Percentiles rank a stretch among this genome's conserved stretches.
These are phyloP conservation scores for Pichia sp. DNA, from an alignment of 1,139 yeast species.

Conservation along the genomic window DNA sequence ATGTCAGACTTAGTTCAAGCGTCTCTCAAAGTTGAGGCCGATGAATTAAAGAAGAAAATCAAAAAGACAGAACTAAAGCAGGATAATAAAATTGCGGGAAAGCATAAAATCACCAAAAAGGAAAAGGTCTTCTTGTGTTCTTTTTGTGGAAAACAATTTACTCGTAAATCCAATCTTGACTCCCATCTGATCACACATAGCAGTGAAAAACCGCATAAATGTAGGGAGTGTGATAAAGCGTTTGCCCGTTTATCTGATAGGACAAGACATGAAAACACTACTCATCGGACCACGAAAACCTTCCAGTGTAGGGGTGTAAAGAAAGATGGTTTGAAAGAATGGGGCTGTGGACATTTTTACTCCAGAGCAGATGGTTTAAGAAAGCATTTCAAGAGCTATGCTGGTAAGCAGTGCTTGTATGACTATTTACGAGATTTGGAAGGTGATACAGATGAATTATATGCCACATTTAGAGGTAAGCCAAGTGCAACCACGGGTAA, in stretches of 20 bases:
- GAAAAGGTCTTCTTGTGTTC: conserved; percentile 59
- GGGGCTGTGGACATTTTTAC: conserved; percentile 12
- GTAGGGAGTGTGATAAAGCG: conserved; percentile 84
- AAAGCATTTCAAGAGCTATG: conserved; percentile 9
- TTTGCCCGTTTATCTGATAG: conserved; percentile 95
- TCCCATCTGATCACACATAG: conserved; percentile 92
- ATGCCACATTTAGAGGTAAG: neutral
- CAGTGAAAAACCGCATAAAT: conserved; percentile 82
- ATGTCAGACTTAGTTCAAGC: neutral
- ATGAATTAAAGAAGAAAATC: neutral
- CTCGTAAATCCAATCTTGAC: conserved; percentile 86
- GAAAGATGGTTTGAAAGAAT: conserved; percentile 2
- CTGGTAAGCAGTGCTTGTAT: conserved; percentile 9
- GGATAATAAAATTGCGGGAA: neutral
- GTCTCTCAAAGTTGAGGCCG: neutral
- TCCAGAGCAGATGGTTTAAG: conserved; percentile 11
- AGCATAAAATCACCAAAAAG: neutral
- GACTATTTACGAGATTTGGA: conserved; percentile 4
- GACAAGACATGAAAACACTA: conserved; percentile 72
- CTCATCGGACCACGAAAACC: conserved; percentile 5
- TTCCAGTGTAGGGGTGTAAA: conserved; percentile 7
- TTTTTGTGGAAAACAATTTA: conserved; percentile 77
- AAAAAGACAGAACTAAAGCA: neutral
- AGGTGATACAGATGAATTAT: conserved; percentile 6
- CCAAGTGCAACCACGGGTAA: neutral